These are phyloP conservation scores for Globisporangium rhizosaccharum DNA, from an alignment of 352 stramenopile genomes.

Conservation along the genomic window DNA sequence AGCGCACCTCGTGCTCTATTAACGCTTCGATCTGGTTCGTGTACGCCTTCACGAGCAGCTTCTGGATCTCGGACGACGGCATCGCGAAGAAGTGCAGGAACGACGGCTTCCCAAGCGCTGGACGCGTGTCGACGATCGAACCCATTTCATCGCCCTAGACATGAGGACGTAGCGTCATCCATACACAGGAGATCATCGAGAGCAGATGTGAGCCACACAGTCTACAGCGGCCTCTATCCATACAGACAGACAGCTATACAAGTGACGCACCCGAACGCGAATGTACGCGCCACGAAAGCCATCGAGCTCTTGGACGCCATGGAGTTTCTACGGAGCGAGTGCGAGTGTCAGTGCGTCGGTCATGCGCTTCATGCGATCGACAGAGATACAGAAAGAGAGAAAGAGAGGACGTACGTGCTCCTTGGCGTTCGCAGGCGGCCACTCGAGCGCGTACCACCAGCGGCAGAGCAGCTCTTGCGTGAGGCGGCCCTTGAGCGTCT, in stretches of 20 bases:
- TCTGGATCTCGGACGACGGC: conserved; percentile 61
- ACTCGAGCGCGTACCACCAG: conserved; percentile 85
- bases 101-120: conserved; percentile 62
- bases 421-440: conserved; percentile 45
- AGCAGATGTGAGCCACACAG: no score
- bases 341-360: not conserved
- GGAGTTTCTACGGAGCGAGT: conserved; percentile 34
- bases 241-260: no score
- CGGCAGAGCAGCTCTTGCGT: conserved; percentile 78
- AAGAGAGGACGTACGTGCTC: conserved; percentile 13
- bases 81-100: conserved; percentile 84
- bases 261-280: conserved; percentile 54
- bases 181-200: no score
- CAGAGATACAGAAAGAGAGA: not conserved
- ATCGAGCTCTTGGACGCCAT: conserved; percentile 77
- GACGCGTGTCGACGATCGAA: conserved; percentile 75
- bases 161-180: not conserved
- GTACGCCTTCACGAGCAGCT: conserved; percentile 73
- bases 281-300: conserved; percentile 77
- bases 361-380: not conserved
- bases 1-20: conserved; percentile 32
- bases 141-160: conserved; percentile 75
- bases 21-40: conserved; percentile 82
- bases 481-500: conserved; percentile 68
- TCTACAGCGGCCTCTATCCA: no score